Evolutionary conservation across 2,329 filamentous ascomycete genomes (phyloP).

Genomic region (Clathrospora elynae): DNA sequence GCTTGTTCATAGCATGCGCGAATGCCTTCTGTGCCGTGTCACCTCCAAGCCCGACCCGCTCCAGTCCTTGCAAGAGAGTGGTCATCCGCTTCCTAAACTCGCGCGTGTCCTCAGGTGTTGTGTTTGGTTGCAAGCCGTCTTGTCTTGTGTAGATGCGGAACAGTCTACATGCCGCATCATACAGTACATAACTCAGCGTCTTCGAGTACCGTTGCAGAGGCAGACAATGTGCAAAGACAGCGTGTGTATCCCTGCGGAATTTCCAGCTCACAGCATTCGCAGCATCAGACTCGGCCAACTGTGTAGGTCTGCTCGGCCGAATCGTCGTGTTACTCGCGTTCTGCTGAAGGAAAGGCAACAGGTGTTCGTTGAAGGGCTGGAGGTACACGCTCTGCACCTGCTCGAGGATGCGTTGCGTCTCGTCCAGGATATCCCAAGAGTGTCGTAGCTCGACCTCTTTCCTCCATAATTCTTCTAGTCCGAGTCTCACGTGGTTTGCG

Average conservation of each 20-base stretch:
- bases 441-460: constrained; percentile 30
- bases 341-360: constrained; percentile 40
- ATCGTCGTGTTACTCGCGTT: constrained; percentile 29
- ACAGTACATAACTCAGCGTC: constrained; percentile 62
- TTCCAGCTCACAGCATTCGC: constrained; percentile 43
- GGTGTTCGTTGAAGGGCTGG: constrained; percentile 42
- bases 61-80: constrained; percentile 63
- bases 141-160: constrained; percentile 50
- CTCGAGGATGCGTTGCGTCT: constrained; percentile 46
- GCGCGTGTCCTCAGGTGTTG: constrained; percentile 25
- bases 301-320: constrained; percentile 49
- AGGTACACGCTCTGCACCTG: constrained; percentile 48
- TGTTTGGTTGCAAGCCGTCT: constrained; percentile 27
- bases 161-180: constrained; percentile 55
- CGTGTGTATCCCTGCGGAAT: constrained; percentile 67
- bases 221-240: constrained; percentile 68
- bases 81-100: constrained; percentile 59
- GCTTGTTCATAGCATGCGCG: constrained; percentile 70
- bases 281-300: constrained; percentile 22
- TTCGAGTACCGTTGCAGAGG: constrained; percentile 57
- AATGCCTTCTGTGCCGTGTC: constrained; percentile 73
- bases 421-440: constrained; percentile 41
- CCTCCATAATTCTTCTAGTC: constrained; percentile 38
- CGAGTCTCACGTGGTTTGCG: constrained; percentile 39
- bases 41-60: constrained; percentile 69